These are phyloP conservation scores for Russula compacta DNA, from an alignment of 768 basidiomycete species.

Conservation along the genomic window DNA sequence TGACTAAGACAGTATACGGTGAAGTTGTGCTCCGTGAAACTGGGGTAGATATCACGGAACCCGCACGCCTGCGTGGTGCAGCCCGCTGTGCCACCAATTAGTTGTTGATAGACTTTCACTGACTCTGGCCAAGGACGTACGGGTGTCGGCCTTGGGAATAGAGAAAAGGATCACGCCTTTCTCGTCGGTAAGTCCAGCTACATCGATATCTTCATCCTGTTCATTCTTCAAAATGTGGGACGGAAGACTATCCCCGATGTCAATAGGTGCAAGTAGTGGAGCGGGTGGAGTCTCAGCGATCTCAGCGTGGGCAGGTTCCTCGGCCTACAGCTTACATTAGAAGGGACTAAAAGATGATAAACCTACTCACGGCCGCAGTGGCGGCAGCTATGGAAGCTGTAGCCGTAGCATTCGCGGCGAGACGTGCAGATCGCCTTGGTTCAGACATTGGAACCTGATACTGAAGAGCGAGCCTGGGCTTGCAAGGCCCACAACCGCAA, in stretches of 20 bases:
- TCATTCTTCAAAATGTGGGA: constrained; percentile 75
- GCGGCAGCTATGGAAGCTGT: not conserved
- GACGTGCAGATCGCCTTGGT: constrained; percentile 19
- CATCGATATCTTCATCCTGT: constrained; percentile 68
- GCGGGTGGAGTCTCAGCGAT: too few relatives aligned
- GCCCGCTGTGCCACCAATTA: constrained; percentile 46
- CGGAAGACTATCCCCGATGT: constrained; percentile 70
- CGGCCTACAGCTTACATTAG: not conserved
- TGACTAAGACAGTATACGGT: constrained; percentile 79
- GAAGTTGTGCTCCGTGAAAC: constrained; percentile 60
- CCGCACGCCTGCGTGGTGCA: constrained; percentile 92
- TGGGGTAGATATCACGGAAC: constrained; percentile 75
- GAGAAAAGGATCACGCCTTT: constrained; percentile 76
- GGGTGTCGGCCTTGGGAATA: constrained; percentile 79
- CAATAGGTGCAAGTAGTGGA: constrained; percentile 31
- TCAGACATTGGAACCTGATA: constrained; percentile 10
- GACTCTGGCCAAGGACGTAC: constrained; percentile 35
- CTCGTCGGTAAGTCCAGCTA: constrained; percentile 53
- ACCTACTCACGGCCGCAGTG: not conserved
- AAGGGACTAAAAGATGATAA: not conserved
- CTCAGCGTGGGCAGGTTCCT: not conserved
- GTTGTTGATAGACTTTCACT: not conserved
- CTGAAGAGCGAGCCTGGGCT: not conserved
- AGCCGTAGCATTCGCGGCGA: constrained; percentile 10
- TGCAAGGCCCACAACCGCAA: not conserved